These are phyloP conservation scores for Neoboletus magnificus DNA, from an alignment of 768 basidiomycete species.

Conservation along the genomic window DNA sequence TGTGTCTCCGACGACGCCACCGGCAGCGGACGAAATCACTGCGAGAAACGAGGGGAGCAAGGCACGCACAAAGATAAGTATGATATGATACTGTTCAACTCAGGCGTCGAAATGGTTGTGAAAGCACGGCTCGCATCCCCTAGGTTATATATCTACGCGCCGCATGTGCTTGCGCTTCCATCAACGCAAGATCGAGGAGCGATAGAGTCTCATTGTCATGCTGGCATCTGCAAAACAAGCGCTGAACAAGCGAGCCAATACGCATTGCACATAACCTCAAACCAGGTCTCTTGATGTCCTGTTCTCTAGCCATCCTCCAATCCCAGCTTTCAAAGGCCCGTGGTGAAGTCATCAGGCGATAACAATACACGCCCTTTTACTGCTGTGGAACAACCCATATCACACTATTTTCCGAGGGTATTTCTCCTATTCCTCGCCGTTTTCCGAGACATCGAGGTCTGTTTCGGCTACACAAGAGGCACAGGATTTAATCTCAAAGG, in stretches of 20 bases:
- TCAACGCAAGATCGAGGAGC: neutral
- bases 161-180: neutral
- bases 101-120: neutral
- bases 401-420: neutral
- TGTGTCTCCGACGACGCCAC: constrained; percentile 2
- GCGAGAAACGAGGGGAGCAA: constrained; percentile 13
- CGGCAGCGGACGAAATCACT: constrained; percentile 5
- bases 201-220: no score
- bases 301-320: no score
- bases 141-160: constrained; percentile 11
- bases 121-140: neutral
- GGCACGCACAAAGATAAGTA: constrained; percentile 10
- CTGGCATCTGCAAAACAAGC: no score
- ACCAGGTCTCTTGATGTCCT: no score
- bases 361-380: neutral
- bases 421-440: neutral
- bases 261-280: no score
- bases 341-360: no score
- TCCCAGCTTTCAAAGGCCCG: no score
- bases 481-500: no score
- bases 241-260: no score
- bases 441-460: neutral
- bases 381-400: neutral
- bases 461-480: neutral
- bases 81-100: constrained; percentile 1